These are phyloP conservation scores for Dioszegia crocea DNA, from an alignment of 768 basidiomycete genomes.

Conservation along the genomic window DNA sequence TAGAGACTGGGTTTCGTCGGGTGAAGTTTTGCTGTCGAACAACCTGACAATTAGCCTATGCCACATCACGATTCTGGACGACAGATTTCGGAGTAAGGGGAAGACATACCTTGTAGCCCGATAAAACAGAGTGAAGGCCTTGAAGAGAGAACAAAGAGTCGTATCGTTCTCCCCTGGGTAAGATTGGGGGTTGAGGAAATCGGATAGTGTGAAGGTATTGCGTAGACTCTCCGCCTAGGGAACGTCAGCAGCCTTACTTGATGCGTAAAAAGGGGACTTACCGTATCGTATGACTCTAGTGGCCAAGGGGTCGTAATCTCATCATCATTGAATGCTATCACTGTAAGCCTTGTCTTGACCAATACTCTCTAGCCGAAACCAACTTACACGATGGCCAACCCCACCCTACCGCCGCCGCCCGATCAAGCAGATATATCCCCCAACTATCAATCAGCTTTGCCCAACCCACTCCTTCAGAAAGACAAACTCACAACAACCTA, in stretches of 20 bases:
- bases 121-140: conserved; percentile 16
- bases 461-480: background rate
- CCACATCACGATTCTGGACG: background rate
- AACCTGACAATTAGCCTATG: conserved; percentile 2
- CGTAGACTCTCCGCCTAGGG: conserved; percentile 10
- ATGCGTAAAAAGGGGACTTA: too few relatives aligned
- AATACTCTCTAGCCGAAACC: background rate
- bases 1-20: conserved; percentile 14
- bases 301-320: conserved; percentile 40
- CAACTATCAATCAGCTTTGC: conserved; percentile 20
- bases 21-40: conserved; percentile 10
- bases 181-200: conserved; percentile 15
- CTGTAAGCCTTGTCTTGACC: background rate
- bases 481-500: conserved; percentile 36
- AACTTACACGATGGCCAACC: background rate
- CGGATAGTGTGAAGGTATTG: conserved; percentile 11
- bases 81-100: too few relatives aligned
- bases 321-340: conserved; percentile 22
- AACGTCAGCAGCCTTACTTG: background rate
- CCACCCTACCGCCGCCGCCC: conserved; percentile 12
- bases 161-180: conserved; percentile 6
- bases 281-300: conserved; percentile 19
- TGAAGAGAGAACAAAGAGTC: conserved; percentile 2
- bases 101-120: conserved; percentile 21
- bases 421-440: conserved; percentile 25